These are phyloP conservation scores for Monascus ruber DNA, from an alignment of 2,329 filamentous ascomycete genomes.

Conservation along the genomic window DNA sequence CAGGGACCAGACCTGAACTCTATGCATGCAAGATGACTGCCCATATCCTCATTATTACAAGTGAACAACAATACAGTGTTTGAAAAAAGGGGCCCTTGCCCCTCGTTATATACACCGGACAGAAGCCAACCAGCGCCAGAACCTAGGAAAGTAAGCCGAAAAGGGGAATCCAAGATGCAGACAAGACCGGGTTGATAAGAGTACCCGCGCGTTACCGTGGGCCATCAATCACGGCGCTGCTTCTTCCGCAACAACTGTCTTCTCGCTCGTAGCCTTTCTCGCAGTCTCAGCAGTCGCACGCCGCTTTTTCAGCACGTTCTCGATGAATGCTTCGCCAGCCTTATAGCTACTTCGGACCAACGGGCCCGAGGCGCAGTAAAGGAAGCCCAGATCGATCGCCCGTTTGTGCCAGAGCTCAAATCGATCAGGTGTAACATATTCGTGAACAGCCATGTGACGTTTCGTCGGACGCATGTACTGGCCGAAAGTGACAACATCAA, in stretches of 20 bases:
- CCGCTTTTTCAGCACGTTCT: conserved; percentile 89
- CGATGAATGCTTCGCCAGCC: conserved; percentile 95
- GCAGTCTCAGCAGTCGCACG: conserved; percentile 15
- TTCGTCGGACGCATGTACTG: conserved; percentile 99
- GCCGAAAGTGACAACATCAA: conserved; percentile 97
- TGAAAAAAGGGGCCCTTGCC: not conserved
- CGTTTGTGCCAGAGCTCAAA: conserved; percentile 88
- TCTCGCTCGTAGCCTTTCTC: conserved; percentile 14
- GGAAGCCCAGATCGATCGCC: conserved; percentile 86
- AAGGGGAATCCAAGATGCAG: not conserved
- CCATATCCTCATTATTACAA: not conserved
- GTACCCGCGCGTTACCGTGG: not conserved
- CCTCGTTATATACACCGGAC: not conserved
- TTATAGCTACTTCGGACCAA: conserved; percentile 94
- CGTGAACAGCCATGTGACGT: conserved; percentile 90
- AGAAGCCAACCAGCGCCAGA: not conserved
- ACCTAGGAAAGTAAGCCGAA: not conserved
- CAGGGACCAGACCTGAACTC: too few species aligned
- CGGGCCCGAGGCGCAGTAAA: conserved; percentile 91
- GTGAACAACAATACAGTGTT: not conserved
- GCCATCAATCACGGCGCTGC: conserved; percentile 13
- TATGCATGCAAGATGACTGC: not conserved
- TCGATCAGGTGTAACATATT: conserved; percentile 81
- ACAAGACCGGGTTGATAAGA: not conserved
- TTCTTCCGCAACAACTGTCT: conserved; percentile 15